Percentiles rank a stretch among this genome's conserved stretches.
Evolutionary conservation across 2,329 filamentous ascomycete species (phyloP).

Genomic region (Curvularia eragrostidis): DNA sequence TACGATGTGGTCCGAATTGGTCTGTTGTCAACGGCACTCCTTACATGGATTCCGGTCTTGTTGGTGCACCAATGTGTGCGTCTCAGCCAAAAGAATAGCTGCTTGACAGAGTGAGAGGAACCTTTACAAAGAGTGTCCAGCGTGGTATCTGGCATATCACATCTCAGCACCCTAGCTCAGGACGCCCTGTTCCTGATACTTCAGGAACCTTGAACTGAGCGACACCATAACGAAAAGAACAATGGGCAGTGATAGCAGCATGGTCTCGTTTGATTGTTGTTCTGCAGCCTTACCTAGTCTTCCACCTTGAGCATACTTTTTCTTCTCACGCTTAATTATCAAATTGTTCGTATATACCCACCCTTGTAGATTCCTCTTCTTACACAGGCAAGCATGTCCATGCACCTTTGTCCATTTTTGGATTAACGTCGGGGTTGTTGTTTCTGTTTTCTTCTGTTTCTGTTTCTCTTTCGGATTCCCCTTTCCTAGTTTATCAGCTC

Average conservation of each 20-base stretch:
- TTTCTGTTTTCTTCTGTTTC: not conserved
- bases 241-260: not conserved
- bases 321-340: constrained; percentile 23
- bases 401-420: not conserved
- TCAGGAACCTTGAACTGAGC: not conserved
- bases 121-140: not conserved
- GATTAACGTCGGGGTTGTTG: not conserved
- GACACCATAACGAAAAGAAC: not conserved
- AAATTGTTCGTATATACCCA: constrained; percentile 35
- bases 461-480: constrained; percentile 4
- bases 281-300: not conserved
- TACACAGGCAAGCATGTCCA: constrained; percentile 12
- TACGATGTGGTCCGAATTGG: not conserved
- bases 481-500: not conserved
- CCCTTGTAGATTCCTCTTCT: constrained; percentile 13
- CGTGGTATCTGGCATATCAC: not conserved
- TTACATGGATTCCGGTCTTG: not conserved
- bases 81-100: not conserved
- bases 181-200: not conserved
- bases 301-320: not conserved
- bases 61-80: not conserved
- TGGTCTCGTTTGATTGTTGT: not conserved
- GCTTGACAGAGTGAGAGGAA: not conserved
- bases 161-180: not conserved
- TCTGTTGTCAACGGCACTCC: not conserved